A percentile compares a stretch with the other conserved stretches of the same genome.
phyloP scores from a whole-genome alignment of 306 rosid species.

The Cucumis melo region DNA sequence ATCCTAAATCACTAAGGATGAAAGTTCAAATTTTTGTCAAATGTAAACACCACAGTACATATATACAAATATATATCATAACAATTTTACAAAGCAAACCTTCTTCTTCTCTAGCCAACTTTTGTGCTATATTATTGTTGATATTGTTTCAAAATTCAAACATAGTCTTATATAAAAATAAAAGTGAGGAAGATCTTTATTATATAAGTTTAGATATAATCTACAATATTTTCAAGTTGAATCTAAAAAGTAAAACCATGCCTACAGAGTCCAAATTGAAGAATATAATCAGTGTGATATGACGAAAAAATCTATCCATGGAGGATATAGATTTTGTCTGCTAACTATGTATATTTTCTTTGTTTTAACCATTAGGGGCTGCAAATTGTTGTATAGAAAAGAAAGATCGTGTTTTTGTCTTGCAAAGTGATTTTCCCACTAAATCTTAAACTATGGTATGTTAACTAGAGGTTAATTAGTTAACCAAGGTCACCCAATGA shows the following conservation, averaged over 20 bases:
- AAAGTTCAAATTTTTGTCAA: not conserved
- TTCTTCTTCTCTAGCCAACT: not conserved
- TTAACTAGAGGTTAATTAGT: not conserved
- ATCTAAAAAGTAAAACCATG: not conserved
- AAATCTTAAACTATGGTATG: not conserved
- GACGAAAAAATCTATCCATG: not conserved
- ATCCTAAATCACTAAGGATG: constrained; percentile 15
- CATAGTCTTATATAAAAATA: not conserved
- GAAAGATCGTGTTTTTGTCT: not conserved
- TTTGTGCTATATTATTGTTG: not conserved
- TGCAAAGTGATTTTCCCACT: not conserved
- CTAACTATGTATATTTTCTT: not conserved
- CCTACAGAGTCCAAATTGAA: not conserved
- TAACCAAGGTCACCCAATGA: not conserved
- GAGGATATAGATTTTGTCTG: not conserved
- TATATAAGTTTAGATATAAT: not conserved
- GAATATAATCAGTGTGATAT: not conserved
- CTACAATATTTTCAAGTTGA: not conserved
- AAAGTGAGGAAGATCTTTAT: not conserved
- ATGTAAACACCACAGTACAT: not conserved
- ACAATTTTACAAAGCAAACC: not conserved
- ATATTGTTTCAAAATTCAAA: not conserved
- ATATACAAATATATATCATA: too few species aligned
- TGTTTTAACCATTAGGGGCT: not conserved
- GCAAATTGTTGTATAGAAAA: not conserved